These are phyloP conservation scores for Helotiales sp. DNA, from an alignment of 2,329 filamentous ascomycete genomes.

Conservation along the genomic window DNA sequence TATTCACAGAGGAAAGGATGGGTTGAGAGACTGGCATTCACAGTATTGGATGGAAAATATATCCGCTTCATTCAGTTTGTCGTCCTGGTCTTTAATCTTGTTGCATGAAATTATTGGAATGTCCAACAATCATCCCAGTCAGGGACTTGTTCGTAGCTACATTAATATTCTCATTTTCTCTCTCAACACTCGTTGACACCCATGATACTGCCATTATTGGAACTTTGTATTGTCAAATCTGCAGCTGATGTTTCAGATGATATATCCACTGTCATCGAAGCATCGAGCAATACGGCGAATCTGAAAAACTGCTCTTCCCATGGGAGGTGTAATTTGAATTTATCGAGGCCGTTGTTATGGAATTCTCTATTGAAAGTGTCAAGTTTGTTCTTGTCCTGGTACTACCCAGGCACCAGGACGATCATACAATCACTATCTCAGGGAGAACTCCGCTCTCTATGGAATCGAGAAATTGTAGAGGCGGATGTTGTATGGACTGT, in stretches of 20 bases:
- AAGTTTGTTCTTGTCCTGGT: neutral
- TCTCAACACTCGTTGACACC: neutral
- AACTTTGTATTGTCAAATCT: neutral
- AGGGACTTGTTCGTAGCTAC: neutral
- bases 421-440: neutral
- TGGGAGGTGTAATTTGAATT: no score
- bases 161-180: neutral
- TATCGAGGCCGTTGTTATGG: neutral
- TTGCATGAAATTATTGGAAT: no score
- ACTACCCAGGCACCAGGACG: no score
- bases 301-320: conserved; percentile 44
- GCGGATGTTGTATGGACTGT: neutral
- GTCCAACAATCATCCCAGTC: neutral
- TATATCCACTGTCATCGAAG: conserved; percentile 48
- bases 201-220: neutral
- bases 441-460: neutral
- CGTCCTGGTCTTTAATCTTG: no score
- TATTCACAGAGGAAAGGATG: no score
- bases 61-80: no score
- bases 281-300: conserved; percentile 26
- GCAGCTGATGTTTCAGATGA: conserved; percentile 41
- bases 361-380: neutral
- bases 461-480: neutral
- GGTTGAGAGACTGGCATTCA: no score
- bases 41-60: no score